Evolutionary conservation across 331 rosid genomes (phyloP).

Genomic region (Ulmus americana): DNA sequence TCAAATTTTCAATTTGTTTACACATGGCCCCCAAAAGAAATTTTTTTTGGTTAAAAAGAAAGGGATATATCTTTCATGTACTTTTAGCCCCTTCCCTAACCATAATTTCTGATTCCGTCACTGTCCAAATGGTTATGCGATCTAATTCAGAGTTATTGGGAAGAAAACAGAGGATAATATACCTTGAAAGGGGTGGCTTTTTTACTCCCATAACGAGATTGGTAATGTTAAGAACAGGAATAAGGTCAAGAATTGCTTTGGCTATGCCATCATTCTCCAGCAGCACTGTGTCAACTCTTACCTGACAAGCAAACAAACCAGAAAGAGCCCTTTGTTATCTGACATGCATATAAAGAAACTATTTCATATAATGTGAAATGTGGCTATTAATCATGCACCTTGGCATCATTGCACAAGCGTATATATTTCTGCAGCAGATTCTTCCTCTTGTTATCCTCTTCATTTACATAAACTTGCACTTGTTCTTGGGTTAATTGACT

Average conservation of each 20-base stretch:
- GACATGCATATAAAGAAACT: not conserved
- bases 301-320: slow-evolving; percentile 29
- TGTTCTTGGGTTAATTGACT: slow-evolving; percentile 48
- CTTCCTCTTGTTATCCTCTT: slow-evolving; percentile 55
- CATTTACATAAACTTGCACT: slow-evolving; percentile 41
- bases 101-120: no score
- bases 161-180: not conserved
- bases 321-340: not conserved
- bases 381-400: slow-evolving; percentile 29
- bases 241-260: slow-evolving; percentile 65
- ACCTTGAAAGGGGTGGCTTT: slow-evolving; percentile 47
- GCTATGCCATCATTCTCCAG: slow-evolving; percentile 55
- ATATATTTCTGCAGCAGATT: slow-evolving; percentile 62
- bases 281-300: slow-evolving; percentile 59
- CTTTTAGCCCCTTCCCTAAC: no score
- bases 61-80: no score
- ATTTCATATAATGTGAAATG: not conserved
- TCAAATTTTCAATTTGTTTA: no score
- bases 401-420: slow-evolving; percentile 49
- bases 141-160: not conserved
- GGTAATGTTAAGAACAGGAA: slow-evolving; percentile 58
- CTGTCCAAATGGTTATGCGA: no score
- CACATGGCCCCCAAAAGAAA: no score
- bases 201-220: slow-evolving; percentile 61
- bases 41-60: no score